These are phyloP conservation scores for Pugionium dolabratum DNA, from an alignment of 345 rosid genomes.

Conservation along the genomic window DNA sequence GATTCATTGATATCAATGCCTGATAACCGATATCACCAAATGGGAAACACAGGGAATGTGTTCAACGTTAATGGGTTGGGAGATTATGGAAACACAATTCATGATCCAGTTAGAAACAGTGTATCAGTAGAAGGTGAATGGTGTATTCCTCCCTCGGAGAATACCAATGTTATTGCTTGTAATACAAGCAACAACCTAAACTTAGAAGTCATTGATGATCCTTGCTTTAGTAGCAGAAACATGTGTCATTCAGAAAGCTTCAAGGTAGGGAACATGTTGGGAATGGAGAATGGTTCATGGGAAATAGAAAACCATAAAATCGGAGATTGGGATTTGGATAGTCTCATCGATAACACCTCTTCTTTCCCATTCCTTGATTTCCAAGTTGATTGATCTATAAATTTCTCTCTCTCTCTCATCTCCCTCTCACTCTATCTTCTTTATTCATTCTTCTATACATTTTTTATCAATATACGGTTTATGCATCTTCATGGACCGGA, in stretches of 20 bases:
- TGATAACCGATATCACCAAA: constrained; percentile 46
- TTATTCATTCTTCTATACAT: constrained; percentile 31
- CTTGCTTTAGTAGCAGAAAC: constrained; percentile 52
- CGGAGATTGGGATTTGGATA: constrained; percentile 94
- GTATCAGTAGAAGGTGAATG: constrained; percentile 52
- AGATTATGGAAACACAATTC: constrained; percentile 42
- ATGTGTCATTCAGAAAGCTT: constrained; percentile 39
- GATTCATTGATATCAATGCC: constrained; percentile 46
- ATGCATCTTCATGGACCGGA: constrained; percentile 18
- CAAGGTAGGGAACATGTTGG: constrained; percentile 57
- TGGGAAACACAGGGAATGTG: constrained; percentile 39
- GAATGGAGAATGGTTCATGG: constrained; percentile 59
- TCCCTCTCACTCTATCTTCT: constrained; percentile 11
- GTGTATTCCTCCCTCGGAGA: constrained; percentile 56
- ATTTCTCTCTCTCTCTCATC: neutral
- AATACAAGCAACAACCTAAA: constrained; percentile 47
- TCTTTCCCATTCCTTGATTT: constrained; percentile 85
- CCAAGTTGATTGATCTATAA: constrained; percentile 52
- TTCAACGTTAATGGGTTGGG: constrained; percentile 46
- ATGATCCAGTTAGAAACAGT: constrained; percentile 42
- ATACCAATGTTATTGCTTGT: constrained; percentile 38
- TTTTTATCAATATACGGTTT: neutral
- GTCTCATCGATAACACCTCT: constrained; percentile 65
- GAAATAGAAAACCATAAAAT: constrained; percentile 67
- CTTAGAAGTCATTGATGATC: constrained; percentile 47